phyloP scores from a whole-genome alignment of 495 filamentous ascomycete species.

The Aspergillus asperescens region DNA sequence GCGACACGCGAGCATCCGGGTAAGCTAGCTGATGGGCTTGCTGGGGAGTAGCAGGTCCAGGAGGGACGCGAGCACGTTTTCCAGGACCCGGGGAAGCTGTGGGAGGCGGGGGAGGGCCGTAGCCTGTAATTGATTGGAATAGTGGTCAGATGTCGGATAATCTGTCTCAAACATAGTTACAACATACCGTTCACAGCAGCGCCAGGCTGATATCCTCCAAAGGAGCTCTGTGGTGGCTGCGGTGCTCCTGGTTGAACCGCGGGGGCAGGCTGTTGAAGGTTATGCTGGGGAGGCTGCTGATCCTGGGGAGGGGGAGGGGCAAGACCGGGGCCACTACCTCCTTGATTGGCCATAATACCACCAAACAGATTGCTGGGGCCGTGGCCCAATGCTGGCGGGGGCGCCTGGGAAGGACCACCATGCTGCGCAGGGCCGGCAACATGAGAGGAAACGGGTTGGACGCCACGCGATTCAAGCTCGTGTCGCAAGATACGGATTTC shows the following conservation, averaged over 20 bases:
- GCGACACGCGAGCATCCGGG: slow-evolving; percentile 75
- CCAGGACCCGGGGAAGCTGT: slow-evolving; percentile 83
- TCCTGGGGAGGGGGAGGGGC: slow-evolving; percentile 73
- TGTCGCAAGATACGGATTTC: slow-evolving; percentile 79
- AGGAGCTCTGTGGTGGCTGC: slow-evolving; percentile 54
- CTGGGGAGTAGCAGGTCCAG: slow-evolving; percentile 83
- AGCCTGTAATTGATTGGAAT: slow-evolving; percentile 38
- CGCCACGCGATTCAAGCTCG: slow-evolving; percentile 83
- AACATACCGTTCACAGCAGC: slow-evolving; percentile 63
- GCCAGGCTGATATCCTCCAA: slow-evolving; percentile 57
- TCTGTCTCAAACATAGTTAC: slow-evolving; percentile 17
- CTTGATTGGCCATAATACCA: slow-evolving; percentile 90
- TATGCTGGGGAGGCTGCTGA: slow-evolving; percentile 55
- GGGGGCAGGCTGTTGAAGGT: slow-evolving; percentile 56
- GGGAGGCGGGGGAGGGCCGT: slow-evolving; percentile 67
- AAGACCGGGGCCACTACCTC: slow-evolving; percentile 78
- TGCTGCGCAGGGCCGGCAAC: slow-evolving; percentile 62
- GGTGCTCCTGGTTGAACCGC: slow-evolving; percentile 58
- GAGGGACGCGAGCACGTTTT: slow-evolving; percentile 55
- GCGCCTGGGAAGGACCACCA: slow-evolving; percentile 71
- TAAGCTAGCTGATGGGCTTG: slow-evolving; percentile 79
- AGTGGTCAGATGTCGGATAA: slow-evolving; percentile 28
- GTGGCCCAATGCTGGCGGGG: slow-evolving; percentile 82
- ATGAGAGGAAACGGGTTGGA: slow-evolving; percentile 59
- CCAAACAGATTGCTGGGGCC: slow-evolving; percentile 88